Conservation (phyloP, 495 filamentous ascomycete genomes). For the Trichoderma reesei region DNA sequence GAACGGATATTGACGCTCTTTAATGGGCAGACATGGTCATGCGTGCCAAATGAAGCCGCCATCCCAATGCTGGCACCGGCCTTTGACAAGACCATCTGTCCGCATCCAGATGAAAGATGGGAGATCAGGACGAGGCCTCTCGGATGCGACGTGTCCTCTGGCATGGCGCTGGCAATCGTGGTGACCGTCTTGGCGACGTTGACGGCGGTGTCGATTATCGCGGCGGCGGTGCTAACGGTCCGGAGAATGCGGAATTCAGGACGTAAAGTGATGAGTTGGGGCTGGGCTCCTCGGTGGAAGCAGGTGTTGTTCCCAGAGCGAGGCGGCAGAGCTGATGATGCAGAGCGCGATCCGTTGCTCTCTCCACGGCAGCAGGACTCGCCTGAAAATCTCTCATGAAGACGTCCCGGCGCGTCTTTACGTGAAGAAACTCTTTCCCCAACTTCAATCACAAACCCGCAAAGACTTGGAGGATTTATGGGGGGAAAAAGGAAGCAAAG, state of each 20-base stretch:
- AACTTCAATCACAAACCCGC: not conserved
- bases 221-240: constrained; percentile 15
- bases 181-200: constrained; percentile 30
- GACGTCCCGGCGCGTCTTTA: not conserved
- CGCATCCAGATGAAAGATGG: constrained; percentile 39
- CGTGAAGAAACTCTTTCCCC: not conserved
- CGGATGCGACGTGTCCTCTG: constrained; percentile 42
- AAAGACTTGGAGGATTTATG: not conserved
- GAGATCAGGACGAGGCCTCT: constrained; percentile 39
- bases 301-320: not conserved
- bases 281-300: not conserved
- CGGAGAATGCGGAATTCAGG: constrained; percentile 18
- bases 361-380: not conserved
- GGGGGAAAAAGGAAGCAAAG: too few species aligned
- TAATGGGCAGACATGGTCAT: constrained; percentile 33
- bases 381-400: not conserved
- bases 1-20: not conserved
- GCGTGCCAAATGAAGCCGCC: constrained; percentile 34
- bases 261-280: constrained; percentile 13
- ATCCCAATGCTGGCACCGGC: constrained; percentile 37
- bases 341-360: constrained; percentile 9
- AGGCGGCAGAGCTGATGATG: not conserved
- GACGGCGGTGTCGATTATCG: constrained; percentile 23
- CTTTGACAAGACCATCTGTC: constrained; percentile 34
- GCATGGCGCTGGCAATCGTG: constrained; percentile 36